phyloP scores from a whole-genome alignment of 352 stramenopile genomes.

The Phytopythium montanum region DNA sequence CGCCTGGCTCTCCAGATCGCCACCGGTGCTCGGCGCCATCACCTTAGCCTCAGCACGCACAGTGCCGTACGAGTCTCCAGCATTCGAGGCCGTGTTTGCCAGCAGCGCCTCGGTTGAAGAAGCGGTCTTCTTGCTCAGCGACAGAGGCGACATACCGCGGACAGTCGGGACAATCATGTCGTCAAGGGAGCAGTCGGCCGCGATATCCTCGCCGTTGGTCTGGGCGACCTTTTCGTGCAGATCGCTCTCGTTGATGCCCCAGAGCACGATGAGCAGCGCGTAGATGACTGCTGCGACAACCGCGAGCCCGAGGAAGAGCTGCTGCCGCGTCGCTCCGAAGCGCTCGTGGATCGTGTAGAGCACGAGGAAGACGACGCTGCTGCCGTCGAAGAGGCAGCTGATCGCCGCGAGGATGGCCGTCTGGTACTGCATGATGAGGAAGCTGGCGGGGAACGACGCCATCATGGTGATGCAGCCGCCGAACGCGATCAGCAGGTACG shows the following conservation, averaged over 20 bases:
- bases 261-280: conserved; percentile 57
- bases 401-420: conserved; percentile 75
- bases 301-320: conserved; percentile 55
- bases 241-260: conserved; percentile 68
- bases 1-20: conserved; percentile 13
- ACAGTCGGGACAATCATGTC: not conserved
- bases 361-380: conserved; percentile 71
- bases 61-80: conserved; percentile 20
- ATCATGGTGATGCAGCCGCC: conserved; percentile 83
- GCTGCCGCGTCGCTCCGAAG: conserved; percentile 35
- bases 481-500: conserved; percentile 65
- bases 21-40: conserved; percentile 15
- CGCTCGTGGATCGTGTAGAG: conserved; percentile 49
- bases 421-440: conserved; percentile 70
- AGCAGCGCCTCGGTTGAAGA: conserved; percentile 20
- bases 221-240: conserved; percentile 22
- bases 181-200: conserved; percentile 11
- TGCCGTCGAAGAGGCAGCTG: conserved; percentile 74
- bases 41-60: conserved; percentile 16
- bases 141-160: not conserved
- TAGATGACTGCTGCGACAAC: conserved; percentile 47
- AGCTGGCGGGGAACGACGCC: conserved; percentile 68
- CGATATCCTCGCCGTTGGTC: conserved; percentile 10
- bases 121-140: conserved; percentile 5
- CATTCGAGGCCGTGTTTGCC: conserved; percentile 14